Evolutionary conservation across 208 protist species (phyloP).

Genomic region (Crithidia expoeki): DNA sequence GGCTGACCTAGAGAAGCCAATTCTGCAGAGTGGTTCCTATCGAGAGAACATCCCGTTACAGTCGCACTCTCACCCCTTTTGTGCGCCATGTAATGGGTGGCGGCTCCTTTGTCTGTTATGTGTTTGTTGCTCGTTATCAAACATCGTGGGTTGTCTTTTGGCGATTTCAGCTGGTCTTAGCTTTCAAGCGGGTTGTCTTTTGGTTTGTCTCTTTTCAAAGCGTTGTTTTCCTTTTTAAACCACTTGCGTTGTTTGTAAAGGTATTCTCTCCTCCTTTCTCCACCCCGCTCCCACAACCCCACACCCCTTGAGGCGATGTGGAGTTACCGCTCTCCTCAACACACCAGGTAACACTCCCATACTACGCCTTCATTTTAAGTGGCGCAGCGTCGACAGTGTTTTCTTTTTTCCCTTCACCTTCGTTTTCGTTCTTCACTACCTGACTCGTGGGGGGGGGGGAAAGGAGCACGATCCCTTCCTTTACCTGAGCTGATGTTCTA

Average conservation of each 20-base stretch:
- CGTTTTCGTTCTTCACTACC: background rate
- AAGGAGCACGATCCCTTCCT: slow-evolving; percentile 18
- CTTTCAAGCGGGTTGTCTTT: too few species aligned
- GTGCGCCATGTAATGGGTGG: too few species aligned
- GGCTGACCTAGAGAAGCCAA: too few species aligned
- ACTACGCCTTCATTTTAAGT: background rate
- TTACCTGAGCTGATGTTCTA: background rate
- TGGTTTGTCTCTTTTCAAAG: too few species aligned
- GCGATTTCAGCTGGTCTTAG: too few species aligned
- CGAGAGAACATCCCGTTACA: too few species aligned
- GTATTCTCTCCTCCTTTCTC: background rate
- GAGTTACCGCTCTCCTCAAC: background rate
- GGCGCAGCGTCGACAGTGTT: background rate
- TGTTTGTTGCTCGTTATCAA: too few species aligned
- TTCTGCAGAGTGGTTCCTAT: too few species aligned
- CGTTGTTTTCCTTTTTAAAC: background rate
- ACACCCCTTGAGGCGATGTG: background rate
- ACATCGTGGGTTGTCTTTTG: too few species aligned
- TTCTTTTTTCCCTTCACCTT: background rate
- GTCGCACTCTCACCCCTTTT: too few species aligned
- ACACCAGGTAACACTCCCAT: background rate
- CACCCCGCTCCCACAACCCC: too few species aligned
- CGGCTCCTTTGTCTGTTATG: too few species aligned
- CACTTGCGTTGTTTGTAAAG: background rate
- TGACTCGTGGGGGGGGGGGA: slow-evolving; percentile 4